Base-by-base conservation (phyloP, 2,329 filamentous ascomycete genomes). In the Microthyrium microscopicum region DNA sequence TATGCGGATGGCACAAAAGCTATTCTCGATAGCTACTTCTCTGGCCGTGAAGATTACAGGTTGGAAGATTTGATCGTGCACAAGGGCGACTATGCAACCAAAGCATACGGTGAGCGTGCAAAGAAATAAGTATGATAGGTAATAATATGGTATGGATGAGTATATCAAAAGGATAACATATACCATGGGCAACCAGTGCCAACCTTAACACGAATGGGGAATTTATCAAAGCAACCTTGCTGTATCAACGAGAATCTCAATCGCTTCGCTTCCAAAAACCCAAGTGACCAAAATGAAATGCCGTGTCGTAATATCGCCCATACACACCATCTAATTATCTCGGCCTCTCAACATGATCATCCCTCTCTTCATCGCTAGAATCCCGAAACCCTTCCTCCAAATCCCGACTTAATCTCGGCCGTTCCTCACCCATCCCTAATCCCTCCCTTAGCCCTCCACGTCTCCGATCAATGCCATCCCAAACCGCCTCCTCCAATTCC, bases 21-120 rank as follows among this genome's bases (percentile, higher is more conserved):
- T 44, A 95, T 98, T 53, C 68, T 98, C 39, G 68, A 87, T 44
- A 84, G 77, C 60, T 98, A 95, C 70, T 81, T 93, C 56, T 72
- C 67, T 44, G 85, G 85, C 48, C 76, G 73, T 54, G 62, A 81
- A 53, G 85, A 95, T 65, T 98, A 98, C 70, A 68, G 70, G 44
- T 73, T 76, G 36, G 66, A 94, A 65, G 89, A 98, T 54, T 64
- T 98, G 48, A 98, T 98, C 46, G 82, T 94, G 42, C 62, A 80
- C 61, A 62, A 70, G 46, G 89, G 89, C 48, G 81, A 92, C 57
- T 98, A 95, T 56, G 87, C 83, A 44, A 95, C 89, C 53, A 89
- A 81, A 73, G 73, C 85, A 20, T 93, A 93, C 54, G 85, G 85
- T 40, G 72, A 89, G 68, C 66, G 77, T 39, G 60, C 60, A 46